These are phyloP conservation scores for Jimgerdemannia lactiflua DNA, from an alignment of 192 early-diverging fungal species.

Conservation along the genomic window DNA sequence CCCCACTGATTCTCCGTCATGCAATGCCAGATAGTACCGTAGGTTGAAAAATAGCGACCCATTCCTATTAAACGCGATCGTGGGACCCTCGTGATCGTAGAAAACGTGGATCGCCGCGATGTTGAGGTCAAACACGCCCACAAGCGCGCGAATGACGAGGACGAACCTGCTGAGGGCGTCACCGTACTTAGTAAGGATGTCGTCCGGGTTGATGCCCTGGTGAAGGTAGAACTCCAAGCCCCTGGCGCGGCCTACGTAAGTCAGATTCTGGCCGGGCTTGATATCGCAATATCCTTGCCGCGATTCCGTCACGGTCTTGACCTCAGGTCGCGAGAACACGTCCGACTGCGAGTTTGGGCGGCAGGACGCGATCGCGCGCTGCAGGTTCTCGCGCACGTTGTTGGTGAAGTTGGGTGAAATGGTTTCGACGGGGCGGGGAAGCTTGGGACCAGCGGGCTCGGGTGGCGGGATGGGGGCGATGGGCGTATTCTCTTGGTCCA, in stretches of 20 bases:
- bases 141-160: conserved; percentile 34
- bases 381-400: conserved; percentile 23
- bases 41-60: conserved; percentile 82
- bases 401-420: conserved; percentile 26
- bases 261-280: conserved; percentile 42
- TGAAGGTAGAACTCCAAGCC: conserved; percentile 34
- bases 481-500: conserved; percentile 1
- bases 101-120: conserved; percentile 66
- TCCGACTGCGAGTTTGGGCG: conserved; percentile 27
- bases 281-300: conserved; percentile 43
- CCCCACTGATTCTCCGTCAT: conserved; percentile 32
- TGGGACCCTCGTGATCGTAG: conserved; percentile 63
- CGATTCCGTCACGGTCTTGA: conserved; percentile 24
- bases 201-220: conserved; percentile 23
- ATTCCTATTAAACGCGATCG: conserved; percentile 81
- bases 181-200: conserved; percentile 32
- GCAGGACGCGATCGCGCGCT: conserved; percentile 30
- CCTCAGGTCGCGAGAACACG: conserved; percentile 28
- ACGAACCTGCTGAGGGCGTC: conserved; percentile 37
- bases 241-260: conserved; percentile 36
- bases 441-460: conserved; percentile 10
- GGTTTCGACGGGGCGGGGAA: conserved; percentile 15
- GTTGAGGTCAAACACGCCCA: conserved; percentile 63
- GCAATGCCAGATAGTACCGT: conserved; percentile 70
- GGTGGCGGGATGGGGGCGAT: neutral